Conservation (phyloP, 129 eudicot species). For the Deinandra increscens region DNA sequence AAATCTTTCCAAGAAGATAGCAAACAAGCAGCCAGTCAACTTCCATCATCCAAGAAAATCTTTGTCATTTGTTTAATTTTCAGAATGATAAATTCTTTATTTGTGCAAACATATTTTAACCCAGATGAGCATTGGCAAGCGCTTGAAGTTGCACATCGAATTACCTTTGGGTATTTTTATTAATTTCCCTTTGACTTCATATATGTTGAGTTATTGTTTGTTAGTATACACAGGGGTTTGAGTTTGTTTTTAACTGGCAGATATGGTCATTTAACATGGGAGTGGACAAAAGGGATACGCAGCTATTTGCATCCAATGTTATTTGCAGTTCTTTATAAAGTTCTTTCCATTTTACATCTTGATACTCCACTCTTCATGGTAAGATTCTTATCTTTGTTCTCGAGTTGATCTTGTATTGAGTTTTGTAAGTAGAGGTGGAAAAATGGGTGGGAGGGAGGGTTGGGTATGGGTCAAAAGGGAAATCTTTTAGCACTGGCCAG, state of each 20-base stretch:
- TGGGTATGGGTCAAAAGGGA: background rate
- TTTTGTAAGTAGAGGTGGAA: background rate
- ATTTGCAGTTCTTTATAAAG: conserved; percentile 75
- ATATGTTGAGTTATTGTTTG: background rate
- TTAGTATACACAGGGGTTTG: background rate
- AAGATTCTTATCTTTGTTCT: conserved; percentile 12
- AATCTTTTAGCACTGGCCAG: background rate
- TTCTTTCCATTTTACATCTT: conserved; percentile 63
- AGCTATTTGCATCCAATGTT: conserved; percentile 90
- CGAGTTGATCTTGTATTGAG: conserved; percentile 3
- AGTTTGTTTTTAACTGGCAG: conserved; percentile 41
- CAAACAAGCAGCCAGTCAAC: conserved; percentile 23
- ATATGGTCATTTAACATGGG: conserved; percentile 97
- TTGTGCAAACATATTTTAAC: conserved; percentile 92
- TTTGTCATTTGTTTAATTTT: conserved; percentile 54
- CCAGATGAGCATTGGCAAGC: conserved; percentile 99
- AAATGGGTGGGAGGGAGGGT: background rate
- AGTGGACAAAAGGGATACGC: conserved; percentile 85
- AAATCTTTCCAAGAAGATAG: conserved; percentile 28
- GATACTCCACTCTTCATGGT: conserved; percentile 88
- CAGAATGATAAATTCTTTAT: conserved; percentile 60
- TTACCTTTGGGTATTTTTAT: conserved; percentile 66
- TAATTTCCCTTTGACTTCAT: background rate
- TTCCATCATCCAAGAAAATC: conserved; percentile 43
- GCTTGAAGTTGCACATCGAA: conserved; percentile 85